Percentiles rank a stretch among this genome's conserved stretches.
These are phyloP conservation scores for Juncus effusus DNA, from an alignment of 176 grass and related monocot species.

Conservation along the genomic window DNA sequence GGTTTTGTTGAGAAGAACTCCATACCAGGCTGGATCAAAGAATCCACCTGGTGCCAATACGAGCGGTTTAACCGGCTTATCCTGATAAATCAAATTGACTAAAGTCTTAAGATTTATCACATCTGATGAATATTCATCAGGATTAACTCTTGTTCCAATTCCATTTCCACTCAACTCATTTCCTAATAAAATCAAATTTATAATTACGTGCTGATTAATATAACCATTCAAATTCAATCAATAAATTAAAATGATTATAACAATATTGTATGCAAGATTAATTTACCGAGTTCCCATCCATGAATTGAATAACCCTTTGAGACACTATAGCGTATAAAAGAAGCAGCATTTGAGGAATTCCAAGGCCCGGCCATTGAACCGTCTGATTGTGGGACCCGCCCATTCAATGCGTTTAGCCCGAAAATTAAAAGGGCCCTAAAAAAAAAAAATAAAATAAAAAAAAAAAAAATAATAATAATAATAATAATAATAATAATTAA, in stretches of 20 bases:
- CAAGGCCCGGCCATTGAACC: constrained; percentile 74
- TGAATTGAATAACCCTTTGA: constrained; percentile 57
- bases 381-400: constrained; percentile 50
- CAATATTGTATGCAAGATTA: not conserved
- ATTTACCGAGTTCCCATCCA: constrained; percentile 88
- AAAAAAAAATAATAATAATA: not conserved
- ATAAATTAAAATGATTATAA: not conserved
- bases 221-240: not conserved
- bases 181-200: constrained; percentile 36
- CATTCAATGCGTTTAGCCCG: constrained; percentile 74
- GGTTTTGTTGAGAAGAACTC: constrained; percentile 58
- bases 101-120: constrained; percentile 51
- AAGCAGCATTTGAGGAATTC: constrained; percentile 74
- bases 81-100: constrained; percentile 43
- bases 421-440: constrained; percentile 53
- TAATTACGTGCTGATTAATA: not conserved
- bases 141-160: constrained; percentile 50
- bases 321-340: constrained; percentile 57
- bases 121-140: constrained; percentile 62
- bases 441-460: not conserved
- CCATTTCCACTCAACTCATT: constrained; percentile 77
- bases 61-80: constrained; percentile 40
- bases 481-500: not conserved
- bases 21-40: constrained; percentile 85
- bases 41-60: constrained; percentile 79